Evolutionary conservation across 2,329 filamentous ascomycete genomes (phyloP).

Genomic region (Diaporthe sp.): DNA sequence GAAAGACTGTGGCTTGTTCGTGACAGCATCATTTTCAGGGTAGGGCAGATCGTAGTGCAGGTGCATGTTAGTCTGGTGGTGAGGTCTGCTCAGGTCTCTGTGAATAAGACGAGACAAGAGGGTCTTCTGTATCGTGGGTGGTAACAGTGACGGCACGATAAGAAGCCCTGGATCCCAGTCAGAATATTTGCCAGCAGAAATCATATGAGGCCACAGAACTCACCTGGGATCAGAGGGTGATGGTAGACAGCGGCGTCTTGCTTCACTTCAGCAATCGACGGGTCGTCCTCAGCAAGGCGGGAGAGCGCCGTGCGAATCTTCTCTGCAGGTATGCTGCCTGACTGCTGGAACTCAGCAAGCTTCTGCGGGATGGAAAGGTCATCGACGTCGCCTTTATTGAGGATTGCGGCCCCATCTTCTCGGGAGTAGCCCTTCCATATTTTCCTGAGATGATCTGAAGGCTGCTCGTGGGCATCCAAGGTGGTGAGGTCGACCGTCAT

Average conservation of each 20-base stretch:
- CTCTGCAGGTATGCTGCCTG: conserved; percentile 57
- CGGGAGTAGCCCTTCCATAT: conserved; percentile 83
- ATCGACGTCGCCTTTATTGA: conserved; percentile 67
- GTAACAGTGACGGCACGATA: conserved; percentile 81
- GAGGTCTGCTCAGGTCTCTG: conserved; percentile 74
- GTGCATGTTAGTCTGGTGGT: conserved; percentile 85
- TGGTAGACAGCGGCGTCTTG: conserved; percentile 69
- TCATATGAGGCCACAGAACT: conserved; percentile 41
- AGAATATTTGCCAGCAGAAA: not conserved
- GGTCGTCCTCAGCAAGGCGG: conserved; percentile 52
- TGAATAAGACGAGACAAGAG: conserved; percentile 79
- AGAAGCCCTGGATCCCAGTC: conserved; percentile 73
- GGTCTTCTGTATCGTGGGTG: conserved; percentile 74
- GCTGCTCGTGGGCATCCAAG: conserved; percentile 82
- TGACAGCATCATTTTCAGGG: conserved; percentile 12
- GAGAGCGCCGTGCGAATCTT: conserved; percentile 59
- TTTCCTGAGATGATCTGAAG: conserved; percentile 76
- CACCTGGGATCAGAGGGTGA: conserved; percentile 78
- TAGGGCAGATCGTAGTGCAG: conserved; percentile 52
- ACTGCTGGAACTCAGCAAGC: conserved; percentile 58
- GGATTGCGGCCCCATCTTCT: conserved; percentile 64
- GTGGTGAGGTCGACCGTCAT: conserved; percentile 60
- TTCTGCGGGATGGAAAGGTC: conserved; percentile 58
- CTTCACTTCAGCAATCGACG: conserved; percentile 46
- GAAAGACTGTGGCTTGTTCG: conserved; percentile 57